Base-by-base conservation (phyloP, 2,329 filamentous ascomycete species). In the Exophiala aquamarina region DNA sequence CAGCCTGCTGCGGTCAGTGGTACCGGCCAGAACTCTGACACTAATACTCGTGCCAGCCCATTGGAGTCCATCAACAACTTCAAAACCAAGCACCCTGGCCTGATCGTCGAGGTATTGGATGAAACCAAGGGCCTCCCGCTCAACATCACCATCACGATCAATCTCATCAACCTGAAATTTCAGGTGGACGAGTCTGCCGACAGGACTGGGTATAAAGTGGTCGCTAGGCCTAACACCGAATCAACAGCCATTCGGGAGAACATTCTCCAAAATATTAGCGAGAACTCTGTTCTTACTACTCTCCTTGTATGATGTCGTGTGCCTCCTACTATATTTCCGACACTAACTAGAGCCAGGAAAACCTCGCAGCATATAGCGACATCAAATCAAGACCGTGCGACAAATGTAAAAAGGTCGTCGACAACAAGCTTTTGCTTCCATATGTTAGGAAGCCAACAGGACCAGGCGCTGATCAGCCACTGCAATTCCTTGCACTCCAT, bases 351-450 rank as follows among this genome's bases (percentile, higher is more conserved):
- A 7, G 37, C 19, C 19, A 73, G 70, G 66, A 70, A 41, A 70
- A 70, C 63, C 66, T 71, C 8, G 59, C 64, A 20, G 68, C 70
- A 15, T 73, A 71, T 52, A 54, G 63, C 10, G 62, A 69, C 45
- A 59, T 72, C 48, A 71, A 67, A 36, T 61, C 64, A 21, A 66
- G 61, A 2, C 59, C 64, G 13, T 73, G 70, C 46, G 49, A 58
- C 3, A 69, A 65, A 44, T 73, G 70, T 57, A 56, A 55, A 32
- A 63, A 61, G 14, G 57, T 72, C 46, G 65, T 67, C 44, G 62
- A 71, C 52, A 58, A 56, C 20, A 56, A 60, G n/a, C 63, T 68
- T 10, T 67, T 67, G 49, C 62, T 72, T 1, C 70, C 70, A 3
- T 58, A 63, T n/a, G 51, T 70, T 33, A 66, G 70, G 37, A 61